Evolutionary conservation across 2,329 filamentous ascomycete genomes (phyloP).

Genomic region (Emergomyces pasteurianus): DNA sequence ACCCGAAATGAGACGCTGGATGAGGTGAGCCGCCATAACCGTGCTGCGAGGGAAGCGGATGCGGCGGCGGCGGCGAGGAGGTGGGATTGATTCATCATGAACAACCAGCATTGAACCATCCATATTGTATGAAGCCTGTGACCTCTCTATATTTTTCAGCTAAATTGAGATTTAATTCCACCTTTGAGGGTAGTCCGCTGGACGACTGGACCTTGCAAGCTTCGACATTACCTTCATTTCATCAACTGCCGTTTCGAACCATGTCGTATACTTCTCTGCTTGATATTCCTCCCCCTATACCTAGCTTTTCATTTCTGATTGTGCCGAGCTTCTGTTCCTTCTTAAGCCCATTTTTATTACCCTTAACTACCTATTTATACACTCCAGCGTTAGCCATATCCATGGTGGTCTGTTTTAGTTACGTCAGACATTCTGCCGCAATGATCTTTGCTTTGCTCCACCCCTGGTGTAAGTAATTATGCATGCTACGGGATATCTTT

Average conservation of each 20-base stretch:
- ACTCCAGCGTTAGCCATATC: not conserved
- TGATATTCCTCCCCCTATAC: too few species aligned
- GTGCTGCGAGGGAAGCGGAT: conserved; percentile 56
- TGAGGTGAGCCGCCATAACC: conserved; percentile 54
- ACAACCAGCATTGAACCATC: too few species aligned
- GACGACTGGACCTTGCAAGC: too few species aligned
- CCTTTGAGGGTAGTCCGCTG: too few species aligned
- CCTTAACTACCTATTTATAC: not conserved
- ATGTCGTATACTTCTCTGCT: not conserved
- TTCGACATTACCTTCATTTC: too few species aligned
- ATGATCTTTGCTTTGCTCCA: not conserved
- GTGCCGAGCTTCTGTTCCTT: not conserved
- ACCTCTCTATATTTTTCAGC: too few species aligned
- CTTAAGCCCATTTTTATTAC: not conserved
- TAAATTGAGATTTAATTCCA: too few species aligned
- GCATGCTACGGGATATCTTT: not conserved
- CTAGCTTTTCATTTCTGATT: not conserved
- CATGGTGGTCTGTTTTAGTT: not conserved
- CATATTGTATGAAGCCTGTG: too few species aligned
- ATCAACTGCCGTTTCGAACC: too few species aligned
- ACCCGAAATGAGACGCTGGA: conserved; percentile 57
- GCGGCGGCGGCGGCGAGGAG: conserved; percentile 43
- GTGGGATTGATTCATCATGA: conserved; percentile 38
- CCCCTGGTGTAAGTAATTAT: not conserved
- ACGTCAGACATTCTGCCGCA: not conserved